These are phyloP conservation scores for Lipomyces orientalis DNA, from an alignment of 805 yeast genomes.

Conservation along the genomic window DNA sequence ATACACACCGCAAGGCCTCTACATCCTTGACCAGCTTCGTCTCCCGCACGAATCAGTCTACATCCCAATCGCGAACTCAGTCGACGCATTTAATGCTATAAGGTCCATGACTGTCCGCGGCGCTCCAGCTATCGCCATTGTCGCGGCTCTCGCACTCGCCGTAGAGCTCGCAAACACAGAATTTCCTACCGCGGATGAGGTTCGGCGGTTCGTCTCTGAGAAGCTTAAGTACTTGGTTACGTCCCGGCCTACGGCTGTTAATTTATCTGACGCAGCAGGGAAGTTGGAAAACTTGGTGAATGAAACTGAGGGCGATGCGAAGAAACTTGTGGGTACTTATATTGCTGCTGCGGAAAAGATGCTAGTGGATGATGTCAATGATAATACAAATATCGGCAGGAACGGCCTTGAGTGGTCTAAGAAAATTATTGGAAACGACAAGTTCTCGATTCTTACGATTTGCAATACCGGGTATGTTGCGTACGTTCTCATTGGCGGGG, in stretches of 20 bases:
- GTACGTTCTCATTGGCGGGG: not conserved
- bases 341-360: slow-evolving; percentile 52
- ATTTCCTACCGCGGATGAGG: slow-evolving; percentile 21
- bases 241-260: slow-evolving; percentile 96
- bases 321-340: slow-evolving; percentile 47
- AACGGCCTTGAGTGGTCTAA: slow-evolving; percentile 77
- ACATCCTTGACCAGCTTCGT: slow-evolving; percentile 77
- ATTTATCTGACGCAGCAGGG: slow-evolving; percentile 74
- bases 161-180: slow-evolving; percentile 57
- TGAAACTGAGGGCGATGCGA: slow-evolving; percentile 32
- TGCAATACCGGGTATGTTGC: slow-evolving; percentile 79
- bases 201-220: slow-evolving; percentile 46
- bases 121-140: slow-evolving; percentile 98
- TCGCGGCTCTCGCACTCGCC: slow-evolving; percentile 82
- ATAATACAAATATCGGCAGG: slow-evolving; percentile 77
- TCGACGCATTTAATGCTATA: slow-evolving; percentile 83
- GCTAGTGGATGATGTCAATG: slow-evolving; percentile 76
- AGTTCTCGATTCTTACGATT: slow-evolving; percentile 83
- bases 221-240: slow-evolving; percentile 69
- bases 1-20: slow-evolving; percentile 48
- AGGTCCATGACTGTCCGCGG: slow-evolving; percentile 94
- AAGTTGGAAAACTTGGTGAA: slow-evolving; percentile 52
- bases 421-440: slow-evolving; percentile 55
- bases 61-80: slow-evolving; percentile 63
- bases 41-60: slow-evolving; percentile 82